Evolutionary conservation across 2,329 filamentous ascomycete genomes (phyloP).

Genomic region (Aureobasidium sp.): DNA sequence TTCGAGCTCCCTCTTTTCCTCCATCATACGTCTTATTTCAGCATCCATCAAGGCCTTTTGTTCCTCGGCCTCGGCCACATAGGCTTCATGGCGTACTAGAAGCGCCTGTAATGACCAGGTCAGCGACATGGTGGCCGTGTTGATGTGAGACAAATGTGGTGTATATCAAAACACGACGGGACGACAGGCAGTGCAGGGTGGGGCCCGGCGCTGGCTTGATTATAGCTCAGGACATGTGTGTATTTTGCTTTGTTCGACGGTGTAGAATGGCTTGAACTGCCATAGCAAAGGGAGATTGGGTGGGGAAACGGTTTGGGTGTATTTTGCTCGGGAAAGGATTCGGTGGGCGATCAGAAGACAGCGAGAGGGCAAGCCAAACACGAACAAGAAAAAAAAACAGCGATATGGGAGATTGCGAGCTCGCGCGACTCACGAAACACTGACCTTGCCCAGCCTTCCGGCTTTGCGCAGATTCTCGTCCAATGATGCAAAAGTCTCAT

Average conservation of each 20-base stretch:
- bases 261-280: conserved; percentile 16
- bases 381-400: neutral
- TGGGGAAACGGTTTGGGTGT: conserved; percentile 12
- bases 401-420: neutral
- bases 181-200: conserved; percentile 3
- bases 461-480: conserved; percentile 85
- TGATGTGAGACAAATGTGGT: conserved; percentile 3
- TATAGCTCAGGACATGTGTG: conserved; percentile 18
- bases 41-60: conserved; percentile 67
- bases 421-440: conserved; percentile 33
- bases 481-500: conserved; percentile 66
- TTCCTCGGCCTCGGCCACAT: conserved; percentile 84
- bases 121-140: conserved; percentile 48
- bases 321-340: neutral
- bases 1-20: conserved; percentile 64
- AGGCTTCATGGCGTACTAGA: conserved; percentile 84
- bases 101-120: conserved; percentile 76
- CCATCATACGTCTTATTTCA: conserved; percentile 70
- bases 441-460: conserved; percentile 84
- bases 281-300: conserved; percentile 16
- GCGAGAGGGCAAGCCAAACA: neutral
- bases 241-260: conserved; percentile 18
- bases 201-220: conserved; percentile 7
- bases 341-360: neutral
- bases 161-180: conserved; percentile 1